phyloP scores from a whole-genome alignment of 2,329 filamentous ascomycete species.

The Beauveria sp. region DNA sequence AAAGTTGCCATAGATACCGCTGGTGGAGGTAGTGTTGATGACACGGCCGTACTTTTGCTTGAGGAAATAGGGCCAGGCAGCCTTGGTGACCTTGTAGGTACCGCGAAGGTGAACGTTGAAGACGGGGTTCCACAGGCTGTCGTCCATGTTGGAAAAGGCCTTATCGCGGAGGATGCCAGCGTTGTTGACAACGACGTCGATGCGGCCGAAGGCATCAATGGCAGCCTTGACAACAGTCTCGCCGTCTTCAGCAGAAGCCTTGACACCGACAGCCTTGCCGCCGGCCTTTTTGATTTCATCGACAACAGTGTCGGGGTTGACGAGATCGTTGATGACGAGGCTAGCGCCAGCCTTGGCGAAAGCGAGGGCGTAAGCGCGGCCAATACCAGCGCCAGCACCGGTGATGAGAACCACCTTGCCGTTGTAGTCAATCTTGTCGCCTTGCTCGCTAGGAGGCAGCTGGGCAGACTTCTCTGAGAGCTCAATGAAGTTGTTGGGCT shows the following conservation, averaged over 20 bases:
- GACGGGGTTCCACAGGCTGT: conserved; percentile 86
- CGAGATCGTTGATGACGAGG: conserved; percentile 92
- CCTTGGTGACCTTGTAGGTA: conserved; percentile 95
- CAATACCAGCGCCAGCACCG: conserved; percentile 83
- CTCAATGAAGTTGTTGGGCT: conserved; percentile 79
- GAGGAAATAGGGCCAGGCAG: conserved; percentile 93
- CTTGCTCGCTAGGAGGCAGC: conserved; percentile 62
- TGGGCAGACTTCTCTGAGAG: conserved; percentile 79
- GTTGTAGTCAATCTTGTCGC: conserved; percentile 70
- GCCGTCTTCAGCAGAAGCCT: conserved; percentile 88
- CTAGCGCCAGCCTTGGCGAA: conserved; percentile 79
- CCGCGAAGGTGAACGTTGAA: conserved; percentile 87
- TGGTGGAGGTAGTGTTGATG: conserved; percentile 93
- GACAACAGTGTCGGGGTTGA: conserved; percentile 83
- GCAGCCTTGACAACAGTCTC: conserved; percentile 86
- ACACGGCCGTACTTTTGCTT: conserved; percentile 98
- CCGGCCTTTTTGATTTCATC: conserved; percentile 86
- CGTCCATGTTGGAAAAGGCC: conserved; percentile 96
- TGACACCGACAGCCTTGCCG: conserved; percentile 85
- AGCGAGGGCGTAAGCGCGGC: conserved; percentile 80
- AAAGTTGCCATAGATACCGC: conserved; percentile 98
- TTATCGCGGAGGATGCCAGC: conserved; percentile 96
- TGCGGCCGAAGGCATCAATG: conserved; percentile 85
- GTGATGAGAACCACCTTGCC: conserved; percentile 83
- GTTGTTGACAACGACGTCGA: conserved; percentile 97